These are phyloP conservation scores for Neonectria sp. DNA, from an alignment of 2,329 filamentous ascomycete genomes.

Conservation along the genomic window DNA sequence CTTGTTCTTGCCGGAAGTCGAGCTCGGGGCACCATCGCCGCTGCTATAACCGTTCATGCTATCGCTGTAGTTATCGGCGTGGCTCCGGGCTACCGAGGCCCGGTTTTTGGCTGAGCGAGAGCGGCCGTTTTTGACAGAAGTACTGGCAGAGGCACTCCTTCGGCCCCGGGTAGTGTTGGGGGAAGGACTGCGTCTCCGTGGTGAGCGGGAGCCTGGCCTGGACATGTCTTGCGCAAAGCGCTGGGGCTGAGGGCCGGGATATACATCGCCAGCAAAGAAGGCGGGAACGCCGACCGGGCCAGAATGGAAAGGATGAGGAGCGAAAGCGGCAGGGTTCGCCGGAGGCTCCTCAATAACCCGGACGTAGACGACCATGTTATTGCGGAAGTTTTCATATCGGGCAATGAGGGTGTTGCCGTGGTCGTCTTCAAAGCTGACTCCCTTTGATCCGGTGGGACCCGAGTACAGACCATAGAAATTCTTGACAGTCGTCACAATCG, in stretches of 20 bases:
- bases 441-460: slow-evolving; percentile 76
- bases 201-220: slow-evolving; percentile 78
- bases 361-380: slow-evolving; percentile 95
- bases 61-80: slow-evolving; percentile 76
- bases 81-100: slow-evolving; percentile 60
- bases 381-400: slow-evolving; percentile 93
- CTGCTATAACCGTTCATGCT: slow-evolving; percentile 85
- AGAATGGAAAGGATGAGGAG: slow-evolving; percentile 68
- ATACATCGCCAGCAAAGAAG: slow-evolving; percentile 69
- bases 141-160: slow-evolving; percentile 81
- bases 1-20: slow-evolving; percentile 80
- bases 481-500: slow-evolving; percentile 97
- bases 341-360: slow-evolving; percentile 79
- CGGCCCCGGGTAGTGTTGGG: slow-evolving; percentile 77
- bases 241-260: slow-evolving; percentile 63
- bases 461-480: slow-evolving; percentile 99
- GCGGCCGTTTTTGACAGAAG: slow-evolving; percentile 75
- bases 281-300: slow-evolving; percentile 65
- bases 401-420: slow-evolving; percentile 93
- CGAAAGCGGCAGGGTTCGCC: slow-evolving; percentile 61
- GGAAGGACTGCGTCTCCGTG: slow-evolving; percentile 84
- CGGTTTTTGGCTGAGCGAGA: slow-evolving; percentile 80
- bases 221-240: slow-evolving; percentile 74
- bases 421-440: slow-evolving; percentile 95
- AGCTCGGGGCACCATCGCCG: slow-evolving; percentile 85